Evolutionary conservation across 78 protist species (phyloP).

Genomic region (Planoprotostelium fungivorum): DNA sequence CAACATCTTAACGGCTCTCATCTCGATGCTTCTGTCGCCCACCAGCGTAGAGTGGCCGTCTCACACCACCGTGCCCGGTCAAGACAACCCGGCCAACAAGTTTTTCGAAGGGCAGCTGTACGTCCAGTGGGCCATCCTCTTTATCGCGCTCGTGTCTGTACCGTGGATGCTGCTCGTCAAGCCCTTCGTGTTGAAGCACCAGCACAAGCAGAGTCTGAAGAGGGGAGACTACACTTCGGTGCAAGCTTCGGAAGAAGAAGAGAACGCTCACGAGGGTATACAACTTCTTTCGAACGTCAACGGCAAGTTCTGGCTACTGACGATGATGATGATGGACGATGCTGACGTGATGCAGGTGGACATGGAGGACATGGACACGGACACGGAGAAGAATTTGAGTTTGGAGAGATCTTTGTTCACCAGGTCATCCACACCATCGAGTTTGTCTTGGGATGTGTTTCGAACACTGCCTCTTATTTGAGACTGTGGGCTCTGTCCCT

Average conservation of each 20-base stretch:
- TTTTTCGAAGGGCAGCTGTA: conserved; percentile 51
- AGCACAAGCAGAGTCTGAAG: conserved; percentile 15
- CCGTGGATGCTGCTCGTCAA: conserved; percentile 86
- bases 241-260: conserved; percentile 39
- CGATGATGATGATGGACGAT: not conserved
- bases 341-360: not conserved
- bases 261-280: conserved; percentile 24
- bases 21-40: conserved; percentile 48
- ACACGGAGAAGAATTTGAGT: conserved; percentile 73
- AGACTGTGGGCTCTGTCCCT: conserved; percentile 99
- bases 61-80: conserved; percentile 7
- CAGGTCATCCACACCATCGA: conserved; percentile 99
- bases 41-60: conserved; percentile 1
- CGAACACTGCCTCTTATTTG: conserved; percentile 99
- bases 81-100: not conserved
- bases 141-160: conserved; percentile 77
- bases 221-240: conserved; percentile 12
- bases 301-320: not conserved
- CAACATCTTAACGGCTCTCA: conserved; percentile 45
- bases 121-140: conserved; percentile 66
- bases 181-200: conserved; percentile 63
- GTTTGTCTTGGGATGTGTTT: conserved; percentile 93
- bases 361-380: conserved; percentile 32
- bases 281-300: not conserved
- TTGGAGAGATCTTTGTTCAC: conserved; percentile 85